Evolutionary conservation across 2,329 filamentous ascomycete species (phyloP).

Genomic region (Neurospora sp.): DNA sequence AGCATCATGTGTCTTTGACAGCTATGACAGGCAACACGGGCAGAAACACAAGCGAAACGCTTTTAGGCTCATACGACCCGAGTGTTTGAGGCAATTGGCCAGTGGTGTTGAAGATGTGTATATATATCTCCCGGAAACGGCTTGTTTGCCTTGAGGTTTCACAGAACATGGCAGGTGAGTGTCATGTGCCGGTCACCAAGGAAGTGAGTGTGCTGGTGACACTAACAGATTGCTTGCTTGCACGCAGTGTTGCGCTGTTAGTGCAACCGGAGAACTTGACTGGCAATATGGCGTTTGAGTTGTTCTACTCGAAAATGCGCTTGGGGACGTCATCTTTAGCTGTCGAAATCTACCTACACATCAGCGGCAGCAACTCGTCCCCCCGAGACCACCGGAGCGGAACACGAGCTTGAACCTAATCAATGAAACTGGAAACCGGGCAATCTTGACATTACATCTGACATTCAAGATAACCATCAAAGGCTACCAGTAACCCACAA

Average conservation of each 20-base stretch:
- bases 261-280: not conserved
- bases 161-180: not conserved
- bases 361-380: no score
- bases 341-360: no score
- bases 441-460: no score
- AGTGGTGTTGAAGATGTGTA: not conserved
- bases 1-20: not conserved
- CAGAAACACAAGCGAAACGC: not conserved
- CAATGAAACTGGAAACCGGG: accelerated
- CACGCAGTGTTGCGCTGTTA: not conserved
- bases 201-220: not conserved
- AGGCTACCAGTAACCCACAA: no score
- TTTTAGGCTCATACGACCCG: not conserved
- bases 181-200: not conserved
- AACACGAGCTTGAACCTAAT: no score
- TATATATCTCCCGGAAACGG: not conserved
- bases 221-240: not conserved
- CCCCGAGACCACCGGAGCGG: no score
- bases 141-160: not conserved
- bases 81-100: not conserved
- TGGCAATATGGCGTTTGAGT: no score
- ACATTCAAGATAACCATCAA: no score
- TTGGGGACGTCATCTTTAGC: no score
- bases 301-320: no score
- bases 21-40: not conserved